Percentiles rank a stretch among this genome's conserved stretches.
Conservation (phyloP, 331 rosid species). For the Stylosanthes scabra region DNA sequence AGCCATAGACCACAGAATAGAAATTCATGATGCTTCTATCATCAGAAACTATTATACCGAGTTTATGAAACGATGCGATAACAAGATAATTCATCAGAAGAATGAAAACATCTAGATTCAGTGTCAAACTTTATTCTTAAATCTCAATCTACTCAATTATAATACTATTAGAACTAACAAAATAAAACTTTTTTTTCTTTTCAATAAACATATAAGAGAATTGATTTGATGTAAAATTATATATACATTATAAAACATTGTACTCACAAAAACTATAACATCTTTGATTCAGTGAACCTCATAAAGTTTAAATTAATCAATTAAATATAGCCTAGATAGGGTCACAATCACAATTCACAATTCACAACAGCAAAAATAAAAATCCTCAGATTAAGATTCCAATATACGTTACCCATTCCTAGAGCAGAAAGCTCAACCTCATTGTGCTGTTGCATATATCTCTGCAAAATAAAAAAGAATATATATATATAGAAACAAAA, state of each 20-base stretch:
- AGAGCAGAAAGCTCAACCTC: conserved; percentile 97
- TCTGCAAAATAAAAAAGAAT: conserved; percentile 49
- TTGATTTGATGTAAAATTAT: neutral
- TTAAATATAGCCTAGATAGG: no score
- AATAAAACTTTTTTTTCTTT: neutral
- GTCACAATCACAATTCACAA: neutral
- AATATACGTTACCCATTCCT: conserved; percentile 83
- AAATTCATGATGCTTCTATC: neutral
- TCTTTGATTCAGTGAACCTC: neutral
- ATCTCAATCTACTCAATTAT: neutral
- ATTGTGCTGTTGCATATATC: conserved; percentile 94
- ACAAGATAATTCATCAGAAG: neutral
- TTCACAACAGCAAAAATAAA: conserved; percentile 12
- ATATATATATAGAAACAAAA: neutral
- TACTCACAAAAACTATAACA: neutral
- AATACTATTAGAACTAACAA: neutral
- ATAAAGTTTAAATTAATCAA: no score
- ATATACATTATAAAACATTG: neutral
- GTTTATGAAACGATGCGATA: conserved; percentile 13
- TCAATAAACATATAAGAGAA: neutral
- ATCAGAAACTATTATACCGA: neutral
- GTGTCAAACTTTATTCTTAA: neutral
- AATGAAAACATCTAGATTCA: conserved; percentile 8
- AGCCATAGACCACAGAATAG: neutral
- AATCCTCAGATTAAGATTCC: neutral